A percentile compares a stretch with the other conserved stretches of the same genome.
Evolutionary conservation across 192 early-diverging fungal species (phyloP).

Genomic region (Dispira simplex): DNA sequence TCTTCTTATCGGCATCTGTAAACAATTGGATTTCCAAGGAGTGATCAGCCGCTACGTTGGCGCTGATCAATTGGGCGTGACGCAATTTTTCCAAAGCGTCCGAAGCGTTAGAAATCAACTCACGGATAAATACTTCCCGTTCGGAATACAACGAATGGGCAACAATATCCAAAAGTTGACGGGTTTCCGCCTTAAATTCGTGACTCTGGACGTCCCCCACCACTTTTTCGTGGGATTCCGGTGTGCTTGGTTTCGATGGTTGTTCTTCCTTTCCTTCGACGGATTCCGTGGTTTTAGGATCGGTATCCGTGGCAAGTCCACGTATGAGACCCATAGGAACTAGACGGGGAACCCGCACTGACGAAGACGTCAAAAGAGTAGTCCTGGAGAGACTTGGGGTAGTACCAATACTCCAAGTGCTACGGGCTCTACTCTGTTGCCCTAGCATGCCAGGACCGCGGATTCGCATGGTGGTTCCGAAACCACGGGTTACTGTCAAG

Average conservation of each 20-base stretch:
- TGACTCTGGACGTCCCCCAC: constrained; percentile 23
- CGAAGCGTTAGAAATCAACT: constrained; percentile 43
- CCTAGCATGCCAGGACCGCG: too few species aligned
- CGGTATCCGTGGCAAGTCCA: too few species aligned
- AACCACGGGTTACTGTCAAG: too few species aligned
- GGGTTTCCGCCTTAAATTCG: constrained; percentile 45
- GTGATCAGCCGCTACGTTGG: constrained; percentile 24
- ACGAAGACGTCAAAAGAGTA: too few species aligned
- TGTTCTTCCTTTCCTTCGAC: neutral
- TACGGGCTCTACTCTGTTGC: too few species aligned
- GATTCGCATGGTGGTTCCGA: too few species aligned
- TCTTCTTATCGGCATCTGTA: constrained; percentile 22
- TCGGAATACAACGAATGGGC: constrained; percentile 48
- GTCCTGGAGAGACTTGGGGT: too few species aligned
- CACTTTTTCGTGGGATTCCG: constrained; percentile 2
- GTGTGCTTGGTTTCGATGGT: neutral
- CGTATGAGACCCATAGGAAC: too few species aligned
- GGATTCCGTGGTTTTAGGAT: too few species aligned
- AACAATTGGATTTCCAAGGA: constrained; percentile 42
- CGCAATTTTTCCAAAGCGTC: constrained; percentile 49
- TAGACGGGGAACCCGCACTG: too few species aligned
- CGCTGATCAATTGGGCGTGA: constrained; percentile 27
- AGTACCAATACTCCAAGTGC: too few species aligned
- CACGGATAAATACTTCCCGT: constrained; percentile 44
- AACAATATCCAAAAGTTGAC: constrained; percentile 41